Evolutionary conservation across 805 yeast species (phyloP).

Genomic region (Candida insectorum): DNA sequence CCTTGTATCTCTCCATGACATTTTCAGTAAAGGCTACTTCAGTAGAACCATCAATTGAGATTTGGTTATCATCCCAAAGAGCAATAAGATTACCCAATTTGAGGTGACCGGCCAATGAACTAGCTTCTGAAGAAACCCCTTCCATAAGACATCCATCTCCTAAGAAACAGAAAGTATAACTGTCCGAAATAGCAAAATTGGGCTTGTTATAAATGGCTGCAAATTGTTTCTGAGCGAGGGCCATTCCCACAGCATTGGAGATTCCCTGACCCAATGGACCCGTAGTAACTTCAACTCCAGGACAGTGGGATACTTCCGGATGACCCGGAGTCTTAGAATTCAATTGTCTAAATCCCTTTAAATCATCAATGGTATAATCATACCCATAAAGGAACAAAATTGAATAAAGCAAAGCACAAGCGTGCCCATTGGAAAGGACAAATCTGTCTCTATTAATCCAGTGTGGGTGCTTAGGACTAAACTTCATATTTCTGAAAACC

Average conservation of each 20-base stretch:
- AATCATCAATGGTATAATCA: conserved; percentile 75
- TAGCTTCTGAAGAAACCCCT: conserved; percentile 94
- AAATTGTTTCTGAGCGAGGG: conserved; percentile 87
- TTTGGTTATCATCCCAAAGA: conserved; percentile 94
- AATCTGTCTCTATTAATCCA: conserved; percentile 97
- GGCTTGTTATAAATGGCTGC: conserved; percentile 95
- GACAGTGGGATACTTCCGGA: conserved; percentile 81
- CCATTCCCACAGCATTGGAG: conserved; percentile 92
- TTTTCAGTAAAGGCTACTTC: conserved; percentile 90
- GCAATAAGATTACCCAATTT: conserved; percentile 90
- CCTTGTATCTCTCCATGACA: conserved; percentile 75
- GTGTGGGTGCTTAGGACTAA: conserved; percentile 86
- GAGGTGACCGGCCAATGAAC: conserved; percentile 94
- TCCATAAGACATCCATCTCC: conserved; percentile 99
- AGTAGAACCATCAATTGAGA: conserved; percentile 95
- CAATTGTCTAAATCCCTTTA: conserved; percentile 86
- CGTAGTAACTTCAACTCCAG: conserved; percentile 95
- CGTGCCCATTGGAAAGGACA: conserved; percentile 94
- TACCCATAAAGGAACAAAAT: conserved; percentile 84
- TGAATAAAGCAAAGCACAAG: conserved; percentile 84
- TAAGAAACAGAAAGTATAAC: conserved; percentile 72
- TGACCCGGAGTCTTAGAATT: conserved; percentile 95
- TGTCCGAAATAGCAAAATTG: conserved; percentile 65
- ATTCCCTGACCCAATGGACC: conserved; percentile 99
- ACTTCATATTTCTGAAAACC: conserved; percentile 72